Conservation (phyloP, 176 grass and related monocot genomes). For the Chloris gayana region DNA sequence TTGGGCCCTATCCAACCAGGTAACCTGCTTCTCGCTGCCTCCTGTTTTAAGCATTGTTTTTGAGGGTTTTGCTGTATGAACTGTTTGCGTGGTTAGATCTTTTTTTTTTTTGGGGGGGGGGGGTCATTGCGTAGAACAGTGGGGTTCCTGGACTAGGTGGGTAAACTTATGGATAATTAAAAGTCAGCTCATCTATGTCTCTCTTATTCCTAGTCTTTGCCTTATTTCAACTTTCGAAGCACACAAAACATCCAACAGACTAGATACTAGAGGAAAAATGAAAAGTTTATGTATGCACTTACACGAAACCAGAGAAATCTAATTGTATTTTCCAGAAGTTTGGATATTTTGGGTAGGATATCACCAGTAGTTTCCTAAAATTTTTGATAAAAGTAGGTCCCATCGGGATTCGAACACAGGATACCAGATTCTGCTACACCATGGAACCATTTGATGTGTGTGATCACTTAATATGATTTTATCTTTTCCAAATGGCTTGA, state of each 20-base stretch:
- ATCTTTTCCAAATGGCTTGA: too few species aligned
- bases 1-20: background rate
- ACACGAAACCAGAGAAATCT: background rate
- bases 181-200: too few species aligned
- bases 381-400: constrained; percentile 57
- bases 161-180: background rate
- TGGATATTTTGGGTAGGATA: background rate
- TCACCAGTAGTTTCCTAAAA: too few species aligned
- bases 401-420: constrained; percentile 88
- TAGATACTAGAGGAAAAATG: too few species aligned
- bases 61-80: background rate
- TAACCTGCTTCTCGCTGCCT: background rate
- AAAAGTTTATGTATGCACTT: background rate
- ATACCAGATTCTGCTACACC: constrained; percentile 92
- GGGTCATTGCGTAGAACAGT: background rate
- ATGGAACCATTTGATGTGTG: constrained; percentile 51
- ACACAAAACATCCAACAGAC: too few species aligned
- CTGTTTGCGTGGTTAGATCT: background rate
- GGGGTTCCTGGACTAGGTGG: background rate
- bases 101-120: too few species aligned
- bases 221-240: too few species aligned
- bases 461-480: background rate
- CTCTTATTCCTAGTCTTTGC: too few species aligned
- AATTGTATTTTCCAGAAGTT: background rate
- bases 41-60: background rate